Conservation (phyloP, 768 basidiomycete genomes). For the Cyclocybe cylindracea region DNA sequence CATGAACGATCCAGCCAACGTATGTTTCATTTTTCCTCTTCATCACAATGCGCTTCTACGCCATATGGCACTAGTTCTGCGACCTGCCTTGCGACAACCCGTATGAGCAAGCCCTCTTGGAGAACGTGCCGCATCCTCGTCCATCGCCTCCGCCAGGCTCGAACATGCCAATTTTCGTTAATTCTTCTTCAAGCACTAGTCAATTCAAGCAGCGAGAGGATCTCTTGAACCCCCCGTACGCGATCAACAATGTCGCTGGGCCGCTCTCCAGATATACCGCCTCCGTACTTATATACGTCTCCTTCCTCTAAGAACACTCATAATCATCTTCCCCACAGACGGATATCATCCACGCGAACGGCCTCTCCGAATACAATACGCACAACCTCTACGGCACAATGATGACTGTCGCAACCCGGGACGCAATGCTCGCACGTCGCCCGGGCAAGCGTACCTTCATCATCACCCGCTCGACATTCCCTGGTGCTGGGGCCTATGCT, state of each 20-base stretch:
- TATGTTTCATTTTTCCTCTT: slow-evolving; percentile 23
- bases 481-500: slow-evolving; percentile 63
- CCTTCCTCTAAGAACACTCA: background rate
- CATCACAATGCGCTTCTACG: background rate
- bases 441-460: slow-evolving; percentile 62
- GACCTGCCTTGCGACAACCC: slow-evolving; percentile 61
- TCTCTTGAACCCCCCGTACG: slow-evolving; percentile 56
- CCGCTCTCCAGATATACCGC: slow-evolving; percentile 56
- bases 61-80: slow-evolving; percentile 51
- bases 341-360: slow-evolving; percentile 38
- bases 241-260: slow-evolving; percentile 59
- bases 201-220: slow-evolving; percentile 26
- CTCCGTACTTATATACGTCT: slow-evolving; percentile 40
- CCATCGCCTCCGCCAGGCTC: slow-evolving; percentile 50
- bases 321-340: slow-evolving; percentile 25
- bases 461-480: slow-evolving; percentile 75
- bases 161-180: slow-evolving; percentile 50
- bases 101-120: slow-evolving; percentile 52
- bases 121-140: slow-evolving; percentile 56
- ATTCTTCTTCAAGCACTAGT: slow-evolving; percentile 6
- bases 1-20: slow-evolving; percentile 74
- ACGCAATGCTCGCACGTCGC: slow-evolving; percentile 63
- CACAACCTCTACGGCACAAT: slow-evolving; percentile 73
- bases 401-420: slow-evolving; percentile 65
- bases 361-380: slow-evolving; percentile 61